Evolutionary conservation across 371 early-diverging fungal species (phyloP).

Genomic region (Circinella umbellata): DNA sequence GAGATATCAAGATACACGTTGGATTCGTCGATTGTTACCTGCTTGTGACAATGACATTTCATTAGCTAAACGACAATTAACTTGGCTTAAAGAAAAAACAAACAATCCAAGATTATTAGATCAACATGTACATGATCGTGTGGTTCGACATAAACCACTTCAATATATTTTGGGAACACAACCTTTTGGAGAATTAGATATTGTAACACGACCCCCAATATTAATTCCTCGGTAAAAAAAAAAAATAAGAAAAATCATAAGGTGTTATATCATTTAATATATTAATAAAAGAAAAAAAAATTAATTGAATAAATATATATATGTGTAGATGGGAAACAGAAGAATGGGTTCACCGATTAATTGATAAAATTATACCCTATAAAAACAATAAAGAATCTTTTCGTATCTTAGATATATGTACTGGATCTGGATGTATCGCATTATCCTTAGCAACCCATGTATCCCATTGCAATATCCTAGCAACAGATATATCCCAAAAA

Average conservation of each 20-base stretch:
- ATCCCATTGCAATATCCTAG: slow-evolving; percentile 40
- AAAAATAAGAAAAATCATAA: background rate
- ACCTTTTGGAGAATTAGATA: slow-evolving; percentile 81
- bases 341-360: slow-evolving; percentile 78
- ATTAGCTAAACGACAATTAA: slow-evolving; percentile 36
- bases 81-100: slow-evolving; percentile 46
- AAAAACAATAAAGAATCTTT: slow-evolving; percentile 27
- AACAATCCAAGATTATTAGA: background rate
- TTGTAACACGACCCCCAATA: slow-evolving; percentile 73
- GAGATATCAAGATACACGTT: slow-evolving; percentile 15
- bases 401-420: slow-evolving; percentile 86
- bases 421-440: slow-evolving; percentile 89
- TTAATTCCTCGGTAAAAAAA: slow-evolving; percentile 81
- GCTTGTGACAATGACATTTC: slow-evolving; percentile 35
- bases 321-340: slow-evolving; percentile 87
- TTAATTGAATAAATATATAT: background rate
- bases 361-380: slow-evolving; percentile 30
- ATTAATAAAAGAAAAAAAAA: no score
- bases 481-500: slow-evolving; percentile 44
- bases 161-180: slow-evolving; percentile 90
- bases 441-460: slow-evolving; percentile 76
- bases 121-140: slow-evolving; percentile 49
- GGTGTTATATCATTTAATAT: no score
- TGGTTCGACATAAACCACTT: slow-evolving; percentile 70
- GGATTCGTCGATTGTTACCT: slow-evolving; percentile 30